phyloP scores from a whole-genome alignment of 306 rosid species.

The Gillenia trifoliata region DNA sequence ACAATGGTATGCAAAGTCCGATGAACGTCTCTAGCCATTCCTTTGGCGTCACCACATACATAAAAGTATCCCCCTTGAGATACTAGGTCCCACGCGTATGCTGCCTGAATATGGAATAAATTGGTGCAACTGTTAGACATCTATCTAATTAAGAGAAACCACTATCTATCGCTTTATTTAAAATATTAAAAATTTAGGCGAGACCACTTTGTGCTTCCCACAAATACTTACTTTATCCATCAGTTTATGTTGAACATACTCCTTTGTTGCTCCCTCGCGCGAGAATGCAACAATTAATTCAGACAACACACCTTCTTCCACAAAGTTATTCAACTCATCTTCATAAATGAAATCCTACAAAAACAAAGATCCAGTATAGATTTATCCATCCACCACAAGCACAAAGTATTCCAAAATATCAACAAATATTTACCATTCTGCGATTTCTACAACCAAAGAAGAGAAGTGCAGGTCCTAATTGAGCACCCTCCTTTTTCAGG shows the following conservation, averaged over 20 bases:
- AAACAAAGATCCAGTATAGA: slow-evolving; percentile 9
- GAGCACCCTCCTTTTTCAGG: slow-evolving; percentile 64
- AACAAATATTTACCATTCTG: slow-evolving; percentile 48
- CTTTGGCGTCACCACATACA: slow-evolving; percentile 97
- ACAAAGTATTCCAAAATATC: neutral
- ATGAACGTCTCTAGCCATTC: slow-evolving; percentile 92
- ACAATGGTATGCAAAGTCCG: slow-evolving; percentile 74
- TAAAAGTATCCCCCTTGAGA: slow-evolving; percentile 79
- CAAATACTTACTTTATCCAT: slow-evolving; percentile 54
- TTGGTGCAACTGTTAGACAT: slow-evolving; percentile 11
- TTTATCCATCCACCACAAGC: slow-evolving; percentile 15
- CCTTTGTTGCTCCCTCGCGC: slow-evolving; percentile 75
- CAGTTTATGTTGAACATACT: slow-evolving; percentile 89
- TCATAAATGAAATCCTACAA: slow-evolving; percentile 85
- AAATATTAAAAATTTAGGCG: neutral
- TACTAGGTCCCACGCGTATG: slow-evolving; percentile 55
- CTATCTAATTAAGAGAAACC: slow-evolving; percentile 4
- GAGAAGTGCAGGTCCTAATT: slow-evolving; percentile 77
- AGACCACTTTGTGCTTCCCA: slow-evolving; percentile 1
- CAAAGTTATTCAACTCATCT: slow-evolving; percentile 74
- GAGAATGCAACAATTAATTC: slow-evolving; percentile 86
- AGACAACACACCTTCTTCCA: slow-evolving; percentile 60
- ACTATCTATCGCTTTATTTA: neutral
- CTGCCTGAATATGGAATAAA: slow-evolving; percentile 50
- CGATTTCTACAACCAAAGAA: slow-evolving; percentile 98